Base-by-base conservation (phyloP, 2,329 filamentous ascomycete genomes). In the Colletotrichum camelliae region DNA sequence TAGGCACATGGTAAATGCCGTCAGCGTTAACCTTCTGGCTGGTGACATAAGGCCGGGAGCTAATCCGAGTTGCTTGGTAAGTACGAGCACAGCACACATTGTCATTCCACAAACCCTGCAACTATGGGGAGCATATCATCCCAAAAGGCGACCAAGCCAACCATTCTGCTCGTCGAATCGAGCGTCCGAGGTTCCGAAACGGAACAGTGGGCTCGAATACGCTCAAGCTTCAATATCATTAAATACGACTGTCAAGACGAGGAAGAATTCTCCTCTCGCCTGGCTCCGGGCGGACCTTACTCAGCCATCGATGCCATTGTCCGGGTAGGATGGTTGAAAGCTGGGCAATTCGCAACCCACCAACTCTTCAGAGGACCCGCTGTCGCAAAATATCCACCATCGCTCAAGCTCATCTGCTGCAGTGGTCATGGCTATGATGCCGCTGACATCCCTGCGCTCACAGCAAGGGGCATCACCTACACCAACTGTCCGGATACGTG, bases 31-130 rank as follows among this genome's bases (percentile, higher is more conserved):
- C n/a, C 0, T 13, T 21, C n/a, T n/a, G 43, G 43, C 43, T 52
- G 6, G 43, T 21, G 43, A 52, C 27, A 61, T 61, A 61, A 35
- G 29, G 58, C 13, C 58, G 58, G 58, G 31, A 33, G 58, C 16
- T 18, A 61, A 61, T 18, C 58, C 58, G 58, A 61, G 31, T 31
- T 61, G 29, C 18, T n/a, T 33, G 18, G 31, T 0, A 15, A 16
- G 29, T 0, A 9, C 16, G 58, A 33, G 16, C 10, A 35, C 0
- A 61, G 5, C 0, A 33, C 58, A 33, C 58, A 0, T 0, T 61
- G 6, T 0, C 18, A 24, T 33, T 0, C 0, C n/a, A 61, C 12
- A 52, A 52, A 33, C 27, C 58, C 58, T 35, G 27, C 31, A 5
- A 31, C 1, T n/a, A 61, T 33, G 58, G n/a, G 29, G n/a, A 61